A percentile compares a stretch with the other conserved stretches of the same genome.
These are phyloP conservation scores for Helotiales sp. DNA, from an alignment of 2,329 filamentous ascomycete species.

Conservation along the genomic window DNA sequence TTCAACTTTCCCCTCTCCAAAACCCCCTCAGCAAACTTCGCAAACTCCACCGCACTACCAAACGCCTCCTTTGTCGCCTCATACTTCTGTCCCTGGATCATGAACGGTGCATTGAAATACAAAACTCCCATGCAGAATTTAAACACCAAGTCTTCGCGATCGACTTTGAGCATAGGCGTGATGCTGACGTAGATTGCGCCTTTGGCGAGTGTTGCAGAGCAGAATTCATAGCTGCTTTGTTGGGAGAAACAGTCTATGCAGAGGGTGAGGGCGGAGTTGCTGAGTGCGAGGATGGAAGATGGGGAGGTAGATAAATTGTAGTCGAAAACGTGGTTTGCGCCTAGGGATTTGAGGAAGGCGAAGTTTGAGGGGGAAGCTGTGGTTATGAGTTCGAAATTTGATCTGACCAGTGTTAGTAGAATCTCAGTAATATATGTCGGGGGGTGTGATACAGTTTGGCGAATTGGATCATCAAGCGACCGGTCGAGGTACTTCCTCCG, in stretches of 20 bases:
- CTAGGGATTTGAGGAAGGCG: not conserved
- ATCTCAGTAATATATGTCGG: not conserved
- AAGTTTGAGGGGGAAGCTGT: not conserved
- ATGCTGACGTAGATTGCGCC: constrained; percentile 9
- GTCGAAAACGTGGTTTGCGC: not conserved
- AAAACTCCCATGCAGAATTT: not conserved
- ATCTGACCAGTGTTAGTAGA: not conserved
- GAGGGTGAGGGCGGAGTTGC: not conserved
- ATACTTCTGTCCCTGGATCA: not conserved
- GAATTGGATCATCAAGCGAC: constrained; percentile 9
- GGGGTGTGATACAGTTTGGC: not conserved
- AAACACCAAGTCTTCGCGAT: constrained; percentile 2
- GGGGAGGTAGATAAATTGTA: not conserved
- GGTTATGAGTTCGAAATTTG: not conserved
- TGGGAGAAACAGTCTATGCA: constrained; percentile 12
- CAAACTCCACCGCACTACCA: constrained; percentile 1
- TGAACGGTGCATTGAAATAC: constrained; percentile 13
- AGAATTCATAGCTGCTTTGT: constrained; percentile 2
- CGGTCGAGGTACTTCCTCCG: constrained; percentile 6
- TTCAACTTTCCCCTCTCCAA: too few relatives aligned
- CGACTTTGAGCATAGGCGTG: not conserved
- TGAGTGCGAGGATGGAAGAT: not conserved
- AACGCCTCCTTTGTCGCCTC: not conserved
- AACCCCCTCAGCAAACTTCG: not conserved
- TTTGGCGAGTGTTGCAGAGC: not conserved